phyloP scores from a whole-genome alignment of 78 protist species.

The Dictyostelium intermedium region DNA sequence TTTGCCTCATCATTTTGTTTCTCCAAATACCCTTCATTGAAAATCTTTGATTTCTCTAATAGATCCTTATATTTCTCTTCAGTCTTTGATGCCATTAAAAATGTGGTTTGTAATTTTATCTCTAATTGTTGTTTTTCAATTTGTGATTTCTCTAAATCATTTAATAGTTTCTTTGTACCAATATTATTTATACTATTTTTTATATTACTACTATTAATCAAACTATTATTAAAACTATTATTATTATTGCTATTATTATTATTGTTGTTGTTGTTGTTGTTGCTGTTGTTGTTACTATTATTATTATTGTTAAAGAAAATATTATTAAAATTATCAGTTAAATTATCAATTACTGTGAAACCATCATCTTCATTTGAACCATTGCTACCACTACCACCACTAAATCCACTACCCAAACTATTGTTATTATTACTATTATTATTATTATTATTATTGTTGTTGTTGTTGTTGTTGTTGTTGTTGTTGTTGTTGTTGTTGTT shows the following conservation, averaged over 20 bases:
- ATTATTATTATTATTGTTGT: background rate
- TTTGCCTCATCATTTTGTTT: background rate
- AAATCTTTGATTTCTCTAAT: constrained; percentile 35
- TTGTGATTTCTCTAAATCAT: background rate
- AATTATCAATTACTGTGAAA: constrained; percentile 52
- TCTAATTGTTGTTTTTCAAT: constrained; percentile 24
- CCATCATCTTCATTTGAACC: constrained; percentile 34
- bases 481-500: background rate
- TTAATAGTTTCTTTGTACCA: background rate
- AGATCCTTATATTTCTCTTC: constrained; percentile 62
- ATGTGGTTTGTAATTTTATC: constrained; percentile 39
- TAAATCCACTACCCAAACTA: background rate
- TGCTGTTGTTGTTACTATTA: background rate
- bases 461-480: background rate
- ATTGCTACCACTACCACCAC: background rate
- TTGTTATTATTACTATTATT: background rate
- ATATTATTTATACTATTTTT: background rate
- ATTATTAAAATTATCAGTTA: background rate
- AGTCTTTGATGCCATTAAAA: constrained; percentile 50
- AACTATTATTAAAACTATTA: background rate
- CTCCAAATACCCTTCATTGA: background rate
- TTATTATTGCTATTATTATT: background rate
- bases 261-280: background rate
- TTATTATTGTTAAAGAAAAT: background rate
- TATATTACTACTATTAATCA: background rate